phyloP scores from a whole-genome alignment of 306 rosid species.

The Fagus sylvatica region DNA sequence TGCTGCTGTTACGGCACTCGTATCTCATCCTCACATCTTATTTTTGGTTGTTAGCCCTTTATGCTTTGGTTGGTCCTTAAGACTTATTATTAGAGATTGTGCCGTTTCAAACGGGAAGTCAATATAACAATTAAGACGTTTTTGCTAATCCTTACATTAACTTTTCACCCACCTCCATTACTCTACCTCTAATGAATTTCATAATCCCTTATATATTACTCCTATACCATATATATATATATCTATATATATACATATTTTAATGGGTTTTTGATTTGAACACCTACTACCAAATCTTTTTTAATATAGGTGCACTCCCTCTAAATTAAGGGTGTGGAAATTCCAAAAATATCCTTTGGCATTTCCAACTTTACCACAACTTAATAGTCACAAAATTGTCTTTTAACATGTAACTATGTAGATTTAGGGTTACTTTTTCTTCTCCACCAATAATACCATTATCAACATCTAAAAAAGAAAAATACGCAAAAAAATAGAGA shows the following conservation, averaged over 20 bases:
- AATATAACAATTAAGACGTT: neutral
- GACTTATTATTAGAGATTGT: neutral
- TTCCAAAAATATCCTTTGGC: constrained; percentile 23
- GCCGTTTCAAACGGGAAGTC: constrained; percentile 28
- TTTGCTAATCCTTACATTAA: constrained; percentile 13
- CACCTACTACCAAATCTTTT: neutral
- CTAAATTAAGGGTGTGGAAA: neutral
- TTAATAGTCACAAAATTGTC: constrained; percentile 21
- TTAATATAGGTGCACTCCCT: neutral
- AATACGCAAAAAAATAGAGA: neutral
- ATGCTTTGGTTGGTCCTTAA: neutral
- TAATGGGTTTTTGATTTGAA: too few relatives aligned
- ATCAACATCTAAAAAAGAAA: constrained; percentile 21
- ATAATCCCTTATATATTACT: too few relatives aligned
- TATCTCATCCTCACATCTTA: constrained; percentile 18
- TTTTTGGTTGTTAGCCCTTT: constrained; percentile 17
- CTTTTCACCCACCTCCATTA: constrained; percentile 2
- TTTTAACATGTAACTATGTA: neutral
- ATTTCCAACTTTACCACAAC: constrained; percentile 8
- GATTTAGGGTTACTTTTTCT: constrained; percentile 36
- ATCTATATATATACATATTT: too few relatives aligned
- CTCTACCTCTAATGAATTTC: neutral
- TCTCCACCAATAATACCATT: constrained; percentile 22
- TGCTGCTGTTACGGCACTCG: constrained; percentile 33
- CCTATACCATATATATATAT: too few relatives aligned